A percentile compares a stretch with the other conserved stretches of the same genome.
These are phyloP conservation scores for Oldenlandia corymbosa DNA, from an alignment of 257 asterid genomes.

Conservation along the genomic window DNA sequence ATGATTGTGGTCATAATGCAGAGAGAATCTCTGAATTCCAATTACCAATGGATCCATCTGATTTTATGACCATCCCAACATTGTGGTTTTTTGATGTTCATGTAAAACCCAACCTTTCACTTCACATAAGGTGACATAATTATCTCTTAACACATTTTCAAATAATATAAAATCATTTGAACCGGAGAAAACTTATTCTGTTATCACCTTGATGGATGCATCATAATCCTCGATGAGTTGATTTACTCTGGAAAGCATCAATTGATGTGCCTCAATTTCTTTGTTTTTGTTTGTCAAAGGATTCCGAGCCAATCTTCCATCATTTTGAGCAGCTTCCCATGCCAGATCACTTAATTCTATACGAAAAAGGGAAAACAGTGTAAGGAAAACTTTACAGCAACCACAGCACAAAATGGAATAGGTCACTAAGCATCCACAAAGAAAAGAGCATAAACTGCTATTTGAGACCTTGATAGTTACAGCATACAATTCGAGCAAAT, in stretches of 20 bases:
- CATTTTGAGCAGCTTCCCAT: slow-evolving; percentile 51
- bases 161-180: background rate
- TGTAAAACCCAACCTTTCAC: background rate
- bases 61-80: too few species aligned
- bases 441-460: background rate
- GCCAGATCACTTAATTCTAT: slow-evolving; percentile 54
- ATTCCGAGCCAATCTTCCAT: slow-evolving; percentile 73
- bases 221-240: slow-evolving; percentile 36
- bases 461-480: slow-evolving; percentile 39
- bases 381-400: background rate
- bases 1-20: too few species aligned
- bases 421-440: background rate
- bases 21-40: background rate
- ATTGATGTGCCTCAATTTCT: slow-evolving; percentile 68
- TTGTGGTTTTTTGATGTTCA: background rate
- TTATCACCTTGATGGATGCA: slow-evolving; percentile 39
- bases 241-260: slow-evolving; percentile 41
- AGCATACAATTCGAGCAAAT: slow-evolving; percentile 65
- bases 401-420: background rate
- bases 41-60: background rate
- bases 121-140: background rate
- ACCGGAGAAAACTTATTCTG: background rate
- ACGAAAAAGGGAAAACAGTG: background rate
- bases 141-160: background rate
- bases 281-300: slow-evolving; percentile 55